Evolutionary conservation across 176 grass and related monocot species (phyloP), one percentile per base, ranked within the genome.

Genomic region (Carex pumila): DNA sequence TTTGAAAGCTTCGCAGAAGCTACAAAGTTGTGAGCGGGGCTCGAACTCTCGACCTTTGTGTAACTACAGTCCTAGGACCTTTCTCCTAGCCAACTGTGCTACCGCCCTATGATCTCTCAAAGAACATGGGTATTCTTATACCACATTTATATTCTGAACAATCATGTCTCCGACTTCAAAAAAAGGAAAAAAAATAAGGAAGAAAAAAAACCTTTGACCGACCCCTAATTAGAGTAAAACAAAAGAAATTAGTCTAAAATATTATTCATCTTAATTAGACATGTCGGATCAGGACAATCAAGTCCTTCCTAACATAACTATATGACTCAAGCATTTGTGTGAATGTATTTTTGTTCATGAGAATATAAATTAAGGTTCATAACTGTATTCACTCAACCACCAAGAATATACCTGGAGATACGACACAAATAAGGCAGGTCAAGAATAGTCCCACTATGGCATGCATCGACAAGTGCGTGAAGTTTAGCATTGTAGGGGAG

Each of bases 361-460:
- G 66, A 70, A 41, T 43, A 19, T 41, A 43, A 70, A 17, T 70
- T 41, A 36, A 36, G 29, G 36, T 70, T 70, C 15, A n/a, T 50
- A 70, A 43, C 39, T 19, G 9, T n/a, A 41, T 17, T 70, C 67
- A 70, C 14, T 43, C 6, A 47, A 22, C 37, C 4, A 0, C 7
- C 17, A 32, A 32, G 31, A 39, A 53, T 3, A 30, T 85, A 83
- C 95, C 95, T 90, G 69, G 88, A 94, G 22, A 97, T 7, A 79
- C 90, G 94, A 77, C 94, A 97, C 79, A 94, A 90, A 89, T 67
- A 97, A 13, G 85, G 88, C 49, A 94, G 92, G 83, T 97, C 94
- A 29, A 97, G 92, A 84, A 94, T 62, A 56, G 94, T 97, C 81
- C 94, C 94, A 79, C 94, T 97, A 84, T 97, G 94, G 86, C 94